Base-by-base conservation (phyloP, 768 basidiomycete genomes). In the Solioccasus polychromus region DNA sequence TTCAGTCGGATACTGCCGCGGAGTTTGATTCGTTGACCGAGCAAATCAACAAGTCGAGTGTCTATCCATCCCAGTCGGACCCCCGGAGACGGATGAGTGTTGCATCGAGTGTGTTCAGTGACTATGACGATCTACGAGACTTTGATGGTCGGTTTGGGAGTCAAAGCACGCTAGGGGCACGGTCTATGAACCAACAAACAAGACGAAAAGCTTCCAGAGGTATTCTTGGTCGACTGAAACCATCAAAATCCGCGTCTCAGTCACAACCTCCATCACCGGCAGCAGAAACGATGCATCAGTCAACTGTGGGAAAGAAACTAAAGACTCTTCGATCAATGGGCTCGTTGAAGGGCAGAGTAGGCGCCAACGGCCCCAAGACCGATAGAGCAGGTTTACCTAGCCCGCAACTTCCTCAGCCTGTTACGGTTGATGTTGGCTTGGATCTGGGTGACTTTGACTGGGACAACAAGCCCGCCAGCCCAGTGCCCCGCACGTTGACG, bases 61-160 rank as follows among this genome's bases (percentile, higher is more conserved):
- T 66, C 38, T 66, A 66, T 42, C 62, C 58, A 35, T 62, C 50
- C 17, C 57, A 62, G 35, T 41, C 61, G 23, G 78, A 78, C 52
- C 57, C 60, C 25, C 65, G 66, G 44, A 75, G 81, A 24, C 76
- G 88, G 17, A 85, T 83, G 39, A 92, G 89, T 53, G 66, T 81
- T n/a, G 79, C 76, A 14, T 85, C 85, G 2, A 80, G 82, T 55
- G 71, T 72, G 25, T 88, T 88, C 64, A 90, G 88, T 59, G 90
- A 92, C 53, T 93, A 92, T 52, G 90, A 93, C 50, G 90, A 93
- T 66, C 65, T 93, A 37, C 74, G 80, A 18, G 90, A 93, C 60
- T 93, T 93, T 42, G 86, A 91, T 25, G 90, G 90, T 32, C 77
- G 85, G 8, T 93, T 92, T 52, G 87, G 85, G 54, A 91, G 89